A percentile compares a stretch with the other conserved stretches of the same genome.
Conservation (phyloP, 306 rosid species). For the Erythrophleum fordii region DNA sequence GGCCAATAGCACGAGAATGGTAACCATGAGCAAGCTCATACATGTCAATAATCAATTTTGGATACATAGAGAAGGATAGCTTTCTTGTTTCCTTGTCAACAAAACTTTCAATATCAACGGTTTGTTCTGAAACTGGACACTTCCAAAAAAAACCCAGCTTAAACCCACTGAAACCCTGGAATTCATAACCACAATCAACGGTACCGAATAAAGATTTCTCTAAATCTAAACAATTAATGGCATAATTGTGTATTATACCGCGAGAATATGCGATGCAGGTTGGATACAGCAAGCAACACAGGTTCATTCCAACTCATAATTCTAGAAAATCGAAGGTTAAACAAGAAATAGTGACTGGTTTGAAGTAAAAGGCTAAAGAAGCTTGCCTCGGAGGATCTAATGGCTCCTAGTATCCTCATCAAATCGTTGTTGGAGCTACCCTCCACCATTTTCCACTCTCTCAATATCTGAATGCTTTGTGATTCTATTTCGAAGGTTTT, state of each 20-base stretch:
- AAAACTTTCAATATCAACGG: neutral
- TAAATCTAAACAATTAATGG: slow-evolving; percentile 20
- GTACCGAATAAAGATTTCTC: neutral
- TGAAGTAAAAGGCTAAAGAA: neutral
- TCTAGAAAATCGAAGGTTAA: neutral
- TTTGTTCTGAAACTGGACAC: neutral
- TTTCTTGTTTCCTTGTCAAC: neutral
- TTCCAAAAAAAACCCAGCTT: neutral
- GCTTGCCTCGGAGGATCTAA: slow-evolving; percentile 81
- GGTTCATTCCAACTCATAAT: neutral
- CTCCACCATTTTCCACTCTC: slow-evolving; percentile 59
- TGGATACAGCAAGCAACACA: neutral
- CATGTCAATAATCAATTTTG: neutral
- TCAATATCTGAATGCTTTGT: neutral
- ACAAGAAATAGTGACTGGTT: slow-evolving; percentile 1
- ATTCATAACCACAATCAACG: neutral
- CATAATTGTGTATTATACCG: neutral
- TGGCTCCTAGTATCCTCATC: slow-evolving; percentile 61
- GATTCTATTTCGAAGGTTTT: neutral
- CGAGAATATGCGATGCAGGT: neutral
- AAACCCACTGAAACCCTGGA: neutral
- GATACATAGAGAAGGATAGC: neutral
- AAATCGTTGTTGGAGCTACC: slow-evolving; percentile 50
- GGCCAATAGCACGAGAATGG: neutral
- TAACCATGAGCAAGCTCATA: neutral